Base-by-base conservation (phyloP, 2,329 filamentous ascomycete genomes). In the Cercospora nicotianae region DNA sequence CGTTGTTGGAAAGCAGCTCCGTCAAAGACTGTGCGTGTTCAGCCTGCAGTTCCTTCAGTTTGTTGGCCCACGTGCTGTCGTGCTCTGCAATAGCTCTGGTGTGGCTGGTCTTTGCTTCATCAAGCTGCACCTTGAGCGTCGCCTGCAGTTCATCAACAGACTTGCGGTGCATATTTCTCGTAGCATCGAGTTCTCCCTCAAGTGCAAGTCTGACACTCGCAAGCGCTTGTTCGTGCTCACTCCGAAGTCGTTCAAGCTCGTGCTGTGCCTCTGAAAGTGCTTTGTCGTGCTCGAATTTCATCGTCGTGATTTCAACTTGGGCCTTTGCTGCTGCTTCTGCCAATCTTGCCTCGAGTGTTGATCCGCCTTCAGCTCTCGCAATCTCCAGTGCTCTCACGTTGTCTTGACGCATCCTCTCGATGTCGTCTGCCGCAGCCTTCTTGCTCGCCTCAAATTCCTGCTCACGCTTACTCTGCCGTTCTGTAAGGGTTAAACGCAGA, bases 21-120 rank as follows among this genome's bases (percentile, higher is more conserved):
- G 66, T 60, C 3, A 72, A 59, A 18, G 72, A 66, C 26, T 72
- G 69, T 5, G 39, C 64, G 67, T 74, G 73, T 42, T 71, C 60
- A 18, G 53, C 39, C 36, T 73, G 66, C 33, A 75, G 31, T 30
- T 69, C 62, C 6, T 67, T 28, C 66, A 76, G 60, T 58, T 70
- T 73, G 6, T 45, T 28, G 3, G 64, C 63, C 75, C 75, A 76
- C 5, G 67, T 30, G 12, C 36, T 48, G 13, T 76, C 73, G 36
- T 67, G 68, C 13, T 73, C 70, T 3, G 65, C 61, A 12, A 76
- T 53, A 9, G 69, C 63, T 48, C 60, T 20, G 39, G 69, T 68
- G 39, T 75, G 70, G 28, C 48, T 65, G 9, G 60, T 55, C 53
- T 68, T 68, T 5, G 69, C 69, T 16, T 66, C 60, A 9, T 65